Percentiles rank a stretch among this genome's conserved stretches.
These are phyloP conservation scores for Paracorniculantispora psalliotae DNA, from an alignment of 2,329 filamentous ascomycete genomes.

Conservation along the genomic window DNA sequence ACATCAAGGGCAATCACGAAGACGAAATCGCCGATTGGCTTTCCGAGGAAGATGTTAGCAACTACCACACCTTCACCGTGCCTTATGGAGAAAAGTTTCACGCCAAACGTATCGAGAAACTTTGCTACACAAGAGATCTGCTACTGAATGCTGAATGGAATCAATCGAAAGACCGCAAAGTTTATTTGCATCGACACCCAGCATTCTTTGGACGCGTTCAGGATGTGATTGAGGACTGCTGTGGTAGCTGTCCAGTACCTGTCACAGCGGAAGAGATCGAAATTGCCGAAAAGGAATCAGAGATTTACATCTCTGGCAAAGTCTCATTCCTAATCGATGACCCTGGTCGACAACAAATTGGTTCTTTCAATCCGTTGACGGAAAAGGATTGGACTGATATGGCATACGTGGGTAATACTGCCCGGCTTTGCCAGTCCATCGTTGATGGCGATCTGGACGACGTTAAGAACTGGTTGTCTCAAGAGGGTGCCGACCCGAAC, in stretches of 20 bases:
- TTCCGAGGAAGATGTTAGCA: slow-evolving; percentile 68
- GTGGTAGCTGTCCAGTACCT: slow-evolving; percentile 69
- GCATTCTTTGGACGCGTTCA: slow-evolving; percentile 75
- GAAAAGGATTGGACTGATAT: slow-evolving; percentile 86
- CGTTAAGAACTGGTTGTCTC: slow-evolving; percentile 63
- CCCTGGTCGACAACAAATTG: slow-evolving; percentile 68
- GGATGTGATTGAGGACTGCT: slow-evolving; percentile 76
- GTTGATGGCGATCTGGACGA: slow-evolving; percentile 66
- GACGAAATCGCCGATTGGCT: slow-evolving; percentile 84
- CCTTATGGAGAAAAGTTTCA: slow-evolving; percentile 59
- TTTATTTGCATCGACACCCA: slow-evolving; percentile 77
- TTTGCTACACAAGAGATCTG: slow-evolving; percentile 76
- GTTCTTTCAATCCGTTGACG: slow-evolving; percentile 73
- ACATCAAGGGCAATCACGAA: slow-evolving; percentile 72
- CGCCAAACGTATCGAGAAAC: slow-evolving; percentile 71
- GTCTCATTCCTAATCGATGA: slow-evolving; percentile 75
- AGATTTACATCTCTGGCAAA: slow-evolving; percentile 70
- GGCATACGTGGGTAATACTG: slow-evolving; percentile 80
- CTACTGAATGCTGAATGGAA: slow-evolving; percentile 88
- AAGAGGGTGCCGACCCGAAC: slow-evolving; percentile 67
- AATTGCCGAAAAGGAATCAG: slow-evolving; percentile 64
- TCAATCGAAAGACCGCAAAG: slow-evolving; percentile 64
- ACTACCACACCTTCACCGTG: slow-evolving; percentile 73
- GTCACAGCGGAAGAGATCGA: slow-evolving; percentile 67
- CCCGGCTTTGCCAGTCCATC: slow-evolving; percentile 73